Conservation (phyloP, 345 rosid genomes). For the Psidium guajava region DNA sequence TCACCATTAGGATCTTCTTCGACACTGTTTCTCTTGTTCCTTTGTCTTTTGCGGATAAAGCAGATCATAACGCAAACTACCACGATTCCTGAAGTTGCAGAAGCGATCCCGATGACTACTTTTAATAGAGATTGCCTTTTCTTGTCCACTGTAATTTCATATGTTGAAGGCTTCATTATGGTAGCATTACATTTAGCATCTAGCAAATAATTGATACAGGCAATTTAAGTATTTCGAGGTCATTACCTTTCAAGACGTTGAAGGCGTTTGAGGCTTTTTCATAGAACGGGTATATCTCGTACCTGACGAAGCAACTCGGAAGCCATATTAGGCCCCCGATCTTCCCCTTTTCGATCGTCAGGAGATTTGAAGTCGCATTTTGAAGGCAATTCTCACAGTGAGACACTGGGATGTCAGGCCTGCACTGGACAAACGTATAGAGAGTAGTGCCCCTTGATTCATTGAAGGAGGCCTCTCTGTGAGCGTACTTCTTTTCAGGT, state of each 20-base stretch:
- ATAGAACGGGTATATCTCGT: conserved; percentile 13
- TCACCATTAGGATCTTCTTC: too few relatives aligned
- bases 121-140: too few relatives aligned
- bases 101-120: too few relatives aligned
- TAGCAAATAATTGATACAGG: not conserved
- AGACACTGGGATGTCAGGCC: not conserved
- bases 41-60: too few relatives aligned
- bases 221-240: not conserved
- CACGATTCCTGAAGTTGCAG: too few relatives aligned
- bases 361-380: not conserved
- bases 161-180: too few relatives aligned
- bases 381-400: conserved; percentile 6
- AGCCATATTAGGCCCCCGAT: not conserved
- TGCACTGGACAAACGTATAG: conserved; percentile 11
- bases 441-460: not conserved
- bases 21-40: too few relatives aligned
- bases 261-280: not conserved
- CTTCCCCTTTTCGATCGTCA: not conserved
- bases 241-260: not conserved
- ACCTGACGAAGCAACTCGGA: conserved; percentile 25
- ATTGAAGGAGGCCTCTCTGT: not conserved
- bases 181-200: not conserved
- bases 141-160: too few relatives aligned
- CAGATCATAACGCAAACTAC: too few relatives aligned
- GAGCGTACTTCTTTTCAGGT: not conserved